A percentile compares a stretch with the other conserved stretches of the same genome.
Conservation (phyloP, 768 basidiomycete species). For the Crucibulum laeve region DNA sequence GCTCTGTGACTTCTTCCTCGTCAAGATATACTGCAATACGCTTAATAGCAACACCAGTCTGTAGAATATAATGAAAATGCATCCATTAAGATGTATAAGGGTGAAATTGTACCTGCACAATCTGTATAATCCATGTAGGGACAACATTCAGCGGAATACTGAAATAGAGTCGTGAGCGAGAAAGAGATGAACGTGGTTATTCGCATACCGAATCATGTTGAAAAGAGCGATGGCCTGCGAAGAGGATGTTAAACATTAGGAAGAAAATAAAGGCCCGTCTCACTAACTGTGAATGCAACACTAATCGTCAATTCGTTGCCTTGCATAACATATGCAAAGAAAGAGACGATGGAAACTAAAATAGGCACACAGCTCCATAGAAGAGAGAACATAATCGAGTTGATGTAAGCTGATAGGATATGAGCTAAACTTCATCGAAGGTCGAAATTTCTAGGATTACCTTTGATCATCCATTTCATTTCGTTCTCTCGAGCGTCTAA, state of each 20-base stretch:
- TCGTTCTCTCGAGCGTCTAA: conserved; percentile 64
- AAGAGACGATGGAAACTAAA: conserved; percentile 75
- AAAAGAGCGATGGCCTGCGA: conserved; percentile 73
- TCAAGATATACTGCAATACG: conserved; percentile 65
- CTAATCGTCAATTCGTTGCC: conserved; percentile 75
- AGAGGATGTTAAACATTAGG: neutral
- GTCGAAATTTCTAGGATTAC: conserved; percentile 23
- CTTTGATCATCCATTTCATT: conserved; percentile 73
- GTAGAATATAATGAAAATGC: neutral
- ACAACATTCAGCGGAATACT: conserved; percentile 75
- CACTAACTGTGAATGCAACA: conserved; percentile 76
- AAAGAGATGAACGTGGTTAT: neutral
- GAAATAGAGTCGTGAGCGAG: neutral
- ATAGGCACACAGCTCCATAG: conserved; percentile 79
- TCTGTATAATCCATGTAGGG: conserved; percentile 73
- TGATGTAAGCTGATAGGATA: conserved; percentile 61
- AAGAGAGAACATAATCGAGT: conserved; percentile 64
- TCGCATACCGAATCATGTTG: conserved; percentile 66
- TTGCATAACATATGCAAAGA: conserved; percentile 66
- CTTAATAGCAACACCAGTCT: conserved; percentile 63
- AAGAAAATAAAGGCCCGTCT: neutral
- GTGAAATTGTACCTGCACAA: conserved; percentile 48
- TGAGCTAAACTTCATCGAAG: neutral
- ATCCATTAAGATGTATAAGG: neutral
- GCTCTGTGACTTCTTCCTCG: conserved; percentile 66